Conservation (phyloP, 345 rosid genomes). For the Eucalyptus pauciflora region DNA sequence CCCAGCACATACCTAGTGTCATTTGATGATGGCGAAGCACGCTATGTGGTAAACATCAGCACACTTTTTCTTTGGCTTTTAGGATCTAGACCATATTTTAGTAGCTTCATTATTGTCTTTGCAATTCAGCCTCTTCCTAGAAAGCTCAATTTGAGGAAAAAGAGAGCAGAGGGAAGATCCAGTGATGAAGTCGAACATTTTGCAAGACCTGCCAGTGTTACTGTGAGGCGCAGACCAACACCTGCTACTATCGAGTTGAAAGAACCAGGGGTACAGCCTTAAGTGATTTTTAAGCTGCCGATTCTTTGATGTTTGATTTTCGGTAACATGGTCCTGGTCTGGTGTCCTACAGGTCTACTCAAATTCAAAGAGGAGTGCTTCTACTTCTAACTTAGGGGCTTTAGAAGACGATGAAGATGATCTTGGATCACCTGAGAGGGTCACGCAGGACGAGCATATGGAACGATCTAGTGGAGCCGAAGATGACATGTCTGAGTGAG, state of each 20-base stretch:
- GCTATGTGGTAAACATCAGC: slow-evolving; percentile 53
- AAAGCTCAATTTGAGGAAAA: slow-evolving; percentile 65
- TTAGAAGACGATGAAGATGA: slow-evolving; percentile 48
- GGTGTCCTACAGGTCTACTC: slow-evolving; percentile 26
- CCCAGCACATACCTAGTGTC: slow-evolving; percentile 71
- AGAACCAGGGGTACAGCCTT: slow-evolving; percentile 50
- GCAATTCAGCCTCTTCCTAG: slow-evolving; percentile 82
- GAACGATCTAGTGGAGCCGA: slow-evolving; percentile 57
- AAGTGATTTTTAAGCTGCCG: neutral
- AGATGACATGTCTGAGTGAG: slow-evolving; percentile 69
- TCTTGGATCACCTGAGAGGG: slow-evolving; percentile 34
- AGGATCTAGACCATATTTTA: neutral
- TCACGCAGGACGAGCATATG: slow-evolving; percentile 16
- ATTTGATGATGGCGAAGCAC: slow-evolving; percentile 63
- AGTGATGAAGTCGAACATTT: slow-evolving; percentile 83
- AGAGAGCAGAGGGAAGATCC: slow-evolving; percentile 86
- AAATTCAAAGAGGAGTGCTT: slow-evolving; percentile 26
- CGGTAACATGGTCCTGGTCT: neutral
- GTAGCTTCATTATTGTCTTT: neutral
- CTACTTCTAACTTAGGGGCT: slow-evolving; percentile 38
- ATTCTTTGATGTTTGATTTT: neutral
- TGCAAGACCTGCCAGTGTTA: slow-evolving; percentile 67
- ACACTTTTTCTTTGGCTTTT: neutral
- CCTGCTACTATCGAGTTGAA: slow-evolving; percentile 57
- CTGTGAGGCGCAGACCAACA: slow-evolving; percentile 50